These are phyloP conservation scores for Penicillium crystallinum DNA, from an alignment of 495 filamentous ascomycete species.

Conservation along the genomic window DNA sequence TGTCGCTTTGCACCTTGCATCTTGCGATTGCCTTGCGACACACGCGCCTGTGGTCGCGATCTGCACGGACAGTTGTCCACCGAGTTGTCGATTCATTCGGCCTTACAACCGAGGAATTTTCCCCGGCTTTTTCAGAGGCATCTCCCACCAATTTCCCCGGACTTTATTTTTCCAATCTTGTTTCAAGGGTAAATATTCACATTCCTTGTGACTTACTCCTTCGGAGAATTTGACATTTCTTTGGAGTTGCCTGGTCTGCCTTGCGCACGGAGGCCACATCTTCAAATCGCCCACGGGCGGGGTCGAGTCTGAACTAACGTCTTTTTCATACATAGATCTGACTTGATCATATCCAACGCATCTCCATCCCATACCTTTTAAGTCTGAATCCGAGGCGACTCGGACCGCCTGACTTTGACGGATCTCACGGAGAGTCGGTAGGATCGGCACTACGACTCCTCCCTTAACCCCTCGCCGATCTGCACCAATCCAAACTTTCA, in stretches of 20 bases:
- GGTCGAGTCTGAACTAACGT: slow-evolving; percentile 5
- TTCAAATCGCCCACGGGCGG: slow-evolving; percentile 4
- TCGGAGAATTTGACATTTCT: neutral
- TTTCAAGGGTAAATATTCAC: slow-evolving; percentile 1
- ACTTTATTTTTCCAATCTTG: neutral
- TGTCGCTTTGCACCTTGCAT: neutral
- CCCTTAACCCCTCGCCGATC: slow-evolving; percentile 14
- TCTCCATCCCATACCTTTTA: slow-evolving; percentile 1
- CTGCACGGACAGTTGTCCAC: slow-evolving; percentile 14
- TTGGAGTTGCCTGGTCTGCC: slow-evolving; percentile 3
- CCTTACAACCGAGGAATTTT: slow-evolving; percentile 1
- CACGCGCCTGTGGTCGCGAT: slow-evolving; percentile 1
- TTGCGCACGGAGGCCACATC: slow-evolving; percentile 7
- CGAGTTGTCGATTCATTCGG: slow-evolving; percentile 15
- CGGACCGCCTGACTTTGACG: slow-evolving; percentile 8
- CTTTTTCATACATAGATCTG: neutral
- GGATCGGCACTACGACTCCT: slow-evolving; percentile 15
- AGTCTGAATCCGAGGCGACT: slow-evolving; percentile 3
- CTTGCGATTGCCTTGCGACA: neutral
- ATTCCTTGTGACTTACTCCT: neutral
- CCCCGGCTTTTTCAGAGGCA: slow-evolving; percentile 1
- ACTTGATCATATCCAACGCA: neutral
- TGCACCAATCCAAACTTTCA: slow-evolving; percentile 6
- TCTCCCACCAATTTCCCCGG: neutral
- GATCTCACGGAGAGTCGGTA: slow-evolving; percentile 25